phyloP scores from a whole-genome alignment of 2,329 filamentous ascomycete genomes.

The Fusarium tricinctum region DNA sequence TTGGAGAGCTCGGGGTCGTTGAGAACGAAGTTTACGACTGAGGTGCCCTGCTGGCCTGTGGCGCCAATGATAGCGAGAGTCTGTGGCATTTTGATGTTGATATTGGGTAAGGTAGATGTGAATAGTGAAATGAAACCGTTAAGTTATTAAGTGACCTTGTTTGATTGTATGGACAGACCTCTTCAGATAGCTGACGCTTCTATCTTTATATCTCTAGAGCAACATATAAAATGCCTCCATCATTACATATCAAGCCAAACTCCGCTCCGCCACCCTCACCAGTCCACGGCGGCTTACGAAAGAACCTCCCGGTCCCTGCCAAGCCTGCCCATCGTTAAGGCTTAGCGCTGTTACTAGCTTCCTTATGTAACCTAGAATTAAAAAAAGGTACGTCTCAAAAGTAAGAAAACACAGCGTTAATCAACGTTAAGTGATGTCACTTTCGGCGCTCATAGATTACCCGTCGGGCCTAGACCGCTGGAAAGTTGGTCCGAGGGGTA shows the following conservation, averaged over 20 bases:
- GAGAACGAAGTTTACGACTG: slow-evolving; percentile 61
- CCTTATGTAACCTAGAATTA: slow-evolving; percentile 4
- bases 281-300: no score
- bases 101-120: neutral
- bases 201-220: neutral
- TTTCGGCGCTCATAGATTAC: neutral
- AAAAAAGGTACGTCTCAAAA: neutral
- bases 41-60: slow-evolving; percentile 66
- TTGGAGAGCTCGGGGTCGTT: slow-evolving; percentile 60
- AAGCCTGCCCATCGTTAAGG: neutral
- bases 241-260: neutral
- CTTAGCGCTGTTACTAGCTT: slow-evolving; percentile 7
- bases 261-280: neutral
- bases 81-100: slow-evolving; percentile 48
- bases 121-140: neutral
- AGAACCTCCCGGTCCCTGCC: neutral
- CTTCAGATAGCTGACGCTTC: neutral
- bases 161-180: neutral
- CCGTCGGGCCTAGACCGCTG: slow-evolving; percentile 5
- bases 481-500: slow-evolving; percentile 22
- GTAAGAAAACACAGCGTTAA: slow-evolving; percentile 10
- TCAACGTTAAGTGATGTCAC: slow-evolving; percentile 14
- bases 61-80: slow-evolving; percentile 64
- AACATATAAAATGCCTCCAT: no score
- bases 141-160: neutral